Conservation (phyloP, 1,284 basidiomycete genomes). For the Cutaneotrichosporon arboriforme region DNA sequence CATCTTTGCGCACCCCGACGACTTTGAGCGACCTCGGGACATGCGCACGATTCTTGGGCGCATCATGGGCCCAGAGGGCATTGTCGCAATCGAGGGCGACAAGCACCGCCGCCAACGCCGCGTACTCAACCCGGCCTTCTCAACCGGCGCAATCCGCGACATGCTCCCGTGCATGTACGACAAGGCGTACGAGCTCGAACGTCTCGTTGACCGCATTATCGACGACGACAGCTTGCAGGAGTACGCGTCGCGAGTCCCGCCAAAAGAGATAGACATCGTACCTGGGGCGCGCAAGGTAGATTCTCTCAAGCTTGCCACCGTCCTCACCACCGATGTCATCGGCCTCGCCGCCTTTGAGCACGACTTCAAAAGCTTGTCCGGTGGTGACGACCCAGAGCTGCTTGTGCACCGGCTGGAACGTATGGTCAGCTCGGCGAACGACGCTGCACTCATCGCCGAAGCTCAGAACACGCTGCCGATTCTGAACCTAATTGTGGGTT, state of each 20-base stretch:
- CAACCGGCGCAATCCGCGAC: constrained; percentile 40
- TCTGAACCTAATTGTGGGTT: constrained; percentile 8
- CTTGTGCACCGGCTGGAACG: neutral
- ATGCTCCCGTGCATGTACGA: constrained; percentile 57
- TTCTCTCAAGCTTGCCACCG: constrained; percentile 55
- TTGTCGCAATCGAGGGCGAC: constrained; percentile 46
- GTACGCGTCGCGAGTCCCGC: constrained; percentile 4
- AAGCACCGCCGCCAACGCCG: constrained; percentile 53
- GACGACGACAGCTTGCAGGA: constrained; percentile 8
- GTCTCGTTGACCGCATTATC: constrained; percentile 8
- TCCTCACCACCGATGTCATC: constrained; percentile 64
- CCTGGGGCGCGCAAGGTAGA: constrained; percentile 47
- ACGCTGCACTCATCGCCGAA: neutral
- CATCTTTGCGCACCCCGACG: constrained; percentile 59
- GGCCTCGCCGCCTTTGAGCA: constrained; percentile 63
- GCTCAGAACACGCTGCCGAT: constrained; percentile 4
- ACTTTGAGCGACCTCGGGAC: constrained; percentile 63
- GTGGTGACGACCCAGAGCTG: constrained; percentile 35
- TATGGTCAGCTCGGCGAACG: neutral
- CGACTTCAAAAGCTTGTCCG: constrained; percentile 47
- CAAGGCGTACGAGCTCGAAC: constrained; percentile 54
- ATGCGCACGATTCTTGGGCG: constrained; percentile 54
- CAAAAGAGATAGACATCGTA: constrained; percentile 14
- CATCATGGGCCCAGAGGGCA: constrained; percentile 37
- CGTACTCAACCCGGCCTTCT: constrained; percentile 44